Conservation (phyloP, 2,329 filamentous ascomycete genomes). For the Cercospora zeae-maydis region DNA sequence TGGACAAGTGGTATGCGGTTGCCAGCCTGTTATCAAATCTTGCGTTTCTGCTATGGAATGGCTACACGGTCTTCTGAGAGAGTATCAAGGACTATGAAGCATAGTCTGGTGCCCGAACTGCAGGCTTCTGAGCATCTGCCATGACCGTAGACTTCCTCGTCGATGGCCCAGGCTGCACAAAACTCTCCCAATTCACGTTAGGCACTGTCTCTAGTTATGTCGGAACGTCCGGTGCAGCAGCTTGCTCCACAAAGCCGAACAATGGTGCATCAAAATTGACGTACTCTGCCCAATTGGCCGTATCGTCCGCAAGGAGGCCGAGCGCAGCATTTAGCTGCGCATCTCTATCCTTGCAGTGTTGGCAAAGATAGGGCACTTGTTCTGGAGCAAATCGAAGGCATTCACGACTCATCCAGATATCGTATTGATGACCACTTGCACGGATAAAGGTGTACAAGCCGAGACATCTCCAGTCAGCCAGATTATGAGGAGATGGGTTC, state of each 20-base stretch:
- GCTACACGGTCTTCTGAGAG: constrained; percentile 40
- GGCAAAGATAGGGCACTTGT: constrained; percentile 7
- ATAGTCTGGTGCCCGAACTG: not conserved
- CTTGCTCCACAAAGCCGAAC: not conserved
- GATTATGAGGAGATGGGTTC: not conserved
- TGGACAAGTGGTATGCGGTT: constrained; percentile 66
- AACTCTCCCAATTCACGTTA: not conserved
- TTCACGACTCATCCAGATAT: constrained; percentile 9
- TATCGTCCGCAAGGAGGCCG: not conserved
- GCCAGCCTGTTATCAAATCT: constrained; percentile 51
- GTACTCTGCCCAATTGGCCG: not conserved
- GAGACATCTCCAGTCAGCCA: constrained; percentile 10
- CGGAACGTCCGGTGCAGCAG: not conserved
- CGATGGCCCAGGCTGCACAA: not conserved
- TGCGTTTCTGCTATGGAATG: constrained; percentile 54
- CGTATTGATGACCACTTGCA: not conserved
- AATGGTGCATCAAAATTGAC: not conserved
- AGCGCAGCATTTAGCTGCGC: constrained; percentile 5
- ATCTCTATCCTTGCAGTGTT: constrained; percentile 10
- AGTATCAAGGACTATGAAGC: not conserved
- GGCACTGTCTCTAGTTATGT: not conserved
- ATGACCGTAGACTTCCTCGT: not conserved
- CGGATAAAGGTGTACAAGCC: constrained; percentile 13
- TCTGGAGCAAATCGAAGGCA: constrained; percentile 10
- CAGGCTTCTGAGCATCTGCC: not conserved